Conservation (phyloP, 257 asterid genomes). For the Gentiana macrophylla region DNA sequence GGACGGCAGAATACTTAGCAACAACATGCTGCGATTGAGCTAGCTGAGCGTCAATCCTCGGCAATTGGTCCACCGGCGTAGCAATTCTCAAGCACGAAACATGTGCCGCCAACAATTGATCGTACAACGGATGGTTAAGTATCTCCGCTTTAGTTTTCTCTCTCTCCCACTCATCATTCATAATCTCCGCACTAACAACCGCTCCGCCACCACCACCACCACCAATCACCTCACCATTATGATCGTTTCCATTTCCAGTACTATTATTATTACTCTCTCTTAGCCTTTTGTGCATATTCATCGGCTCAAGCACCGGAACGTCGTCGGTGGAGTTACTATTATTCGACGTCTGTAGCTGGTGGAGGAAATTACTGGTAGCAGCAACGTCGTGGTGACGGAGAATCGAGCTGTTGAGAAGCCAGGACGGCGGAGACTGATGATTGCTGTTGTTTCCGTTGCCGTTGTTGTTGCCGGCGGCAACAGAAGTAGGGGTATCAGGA, state of each 20-base stretch:
- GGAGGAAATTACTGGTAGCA: constrained; percentile 23
- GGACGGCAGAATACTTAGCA: constrained; percentile 58
- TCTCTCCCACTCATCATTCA: constrained; percentile 58
- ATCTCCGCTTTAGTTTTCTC: constrained; percentile 85
- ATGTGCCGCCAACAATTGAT: constrained; percentile 81
- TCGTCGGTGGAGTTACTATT: constrained; percentile 25
- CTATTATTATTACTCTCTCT: background rate
- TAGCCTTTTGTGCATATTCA: constrained; percentile 13
- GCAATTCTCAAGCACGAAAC: constrained; percentile 90
- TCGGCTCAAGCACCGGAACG: constrained; percentile 10
- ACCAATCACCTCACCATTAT: background rate
- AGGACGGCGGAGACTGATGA: constrained; percentile 10
- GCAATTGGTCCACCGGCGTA: constrained; percentile 96
- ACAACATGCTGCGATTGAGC: constrained; percentile 87
- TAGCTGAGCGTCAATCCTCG: constrained; percentile 92
- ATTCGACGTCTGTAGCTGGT: constrained; percentile 19
- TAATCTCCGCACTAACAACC: background rate
- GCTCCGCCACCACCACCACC: background rate
- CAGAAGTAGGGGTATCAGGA: constrained; percentile 22
- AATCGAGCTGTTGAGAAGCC: constrained; percentile 11
- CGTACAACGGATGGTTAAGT: constrained; percentile 69
- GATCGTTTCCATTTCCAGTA: background rate
- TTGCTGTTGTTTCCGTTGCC: background rate
- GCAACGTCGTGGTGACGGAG: constrained; percentile 19
- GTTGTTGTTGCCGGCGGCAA: background rate